Conservation (phyloP, 441 rosid genomes). For the Erodium moschatum region DNA sequence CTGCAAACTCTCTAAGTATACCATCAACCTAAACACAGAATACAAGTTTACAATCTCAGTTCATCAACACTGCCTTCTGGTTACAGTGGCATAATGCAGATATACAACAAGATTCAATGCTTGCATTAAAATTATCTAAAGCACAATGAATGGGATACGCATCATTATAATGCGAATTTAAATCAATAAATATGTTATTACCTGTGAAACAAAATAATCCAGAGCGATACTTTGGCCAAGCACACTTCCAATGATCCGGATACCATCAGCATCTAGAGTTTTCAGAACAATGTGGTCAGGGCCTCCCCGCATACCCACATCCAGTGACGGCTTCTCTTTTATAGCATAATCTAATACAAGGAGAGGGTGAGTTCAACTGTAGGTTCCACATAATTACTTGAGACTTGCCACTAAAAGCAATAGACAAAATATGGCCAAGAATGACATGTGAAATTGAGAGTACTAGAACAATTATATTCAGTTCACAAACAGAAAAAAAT, state of each 20-base stretch:
- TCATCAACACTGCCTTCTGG: not conserved
- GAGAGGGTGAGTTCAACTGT: constrained; percentile 11
- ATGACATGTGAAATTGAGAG: not conserved
- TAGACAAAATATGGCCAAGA: not conserved
- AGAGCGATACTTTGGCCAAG: constrained; percentile 90
- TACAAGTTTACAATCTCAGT: not conserved
- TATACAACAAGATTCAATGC: too few species aligned
- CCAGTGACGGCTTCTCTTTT: constrained; percentile 65
- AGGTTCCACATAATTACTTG: not conserved
- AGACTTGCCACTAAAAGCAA: not conserved
- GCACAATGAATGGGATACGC: not conserved
- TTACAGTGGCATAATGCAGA: too few species aligned
- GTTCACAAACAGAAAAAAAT: not conserved
- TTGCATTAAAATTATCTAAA: too few species aligned
- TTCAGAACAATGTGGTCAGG: constrained; percentile 68
- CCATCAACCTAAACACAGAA: constrained; percentile 55
- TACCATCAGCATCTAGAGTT: constrained; percentile 65
- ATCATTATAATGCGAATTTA: not conserved
- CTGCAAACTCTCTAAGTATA: constrained; percentile 90
- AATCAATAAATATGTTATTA: constrained; percentile 17
- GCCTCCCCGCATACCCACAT: constrained; percentile 74
- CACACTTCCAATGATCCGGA: constrained; percentile 81
- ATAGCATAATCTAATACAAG: constrained; percentile 62
- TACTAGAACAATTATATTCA: not conserved
- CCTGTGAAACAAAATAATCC: constrained; percentile 94